Percentiles rank a stretch among this genome's conserved stretches.
phyloP scores from a whole-genome alignment of 345 rosid genomes.

The Dovyalis caffra region DNA sequence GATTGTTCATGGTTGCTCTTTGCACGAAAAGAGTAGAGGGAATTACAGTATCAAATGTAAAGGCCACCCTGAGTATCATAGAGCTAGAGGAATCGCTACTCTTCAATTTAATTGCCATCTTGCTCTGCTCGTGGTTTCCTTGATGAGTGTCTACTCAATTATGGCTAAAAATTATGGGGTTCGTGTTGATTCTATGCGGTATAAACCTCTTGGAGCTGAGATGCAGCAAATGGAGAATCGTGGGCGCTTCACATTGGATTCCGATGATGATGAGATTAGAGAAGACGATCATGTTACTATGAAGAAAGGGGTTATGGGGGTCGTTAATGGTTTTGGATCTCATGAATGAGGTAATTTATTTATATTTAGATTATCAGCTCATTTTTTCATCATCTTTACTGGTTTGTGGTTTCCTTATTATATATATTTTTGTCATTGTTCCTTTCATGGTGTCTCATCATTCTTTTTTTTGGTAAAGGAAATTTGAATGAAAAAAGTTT shows the following conservation, averaged over 20 bases:
- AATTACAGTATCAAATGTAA: constrained; percentile 75
- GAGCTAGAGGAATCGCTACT: constrained; percentile 84
- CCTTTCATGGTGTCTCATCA: background rate
- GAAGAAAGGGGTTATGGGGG: constrained; percentile 24
- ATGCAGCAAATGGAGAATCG: constrained; percentile 44
- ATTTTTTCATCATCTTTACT: constrained; percentile 7
- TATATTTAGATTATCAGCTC: constrained; percentile 9
- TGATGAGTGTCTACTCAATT: constrained; percentile 44
- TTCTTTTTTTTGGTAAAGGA: background rate
- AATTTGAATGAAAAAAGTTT: background rate
- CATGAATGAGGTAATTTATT: constrained; percentile 42
- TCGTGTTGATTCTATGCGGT: constrained; percentile 44
- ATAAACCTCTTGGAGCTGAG: constrained; percentile 71
- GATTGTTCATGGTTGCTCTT: constrained; percentile 65
- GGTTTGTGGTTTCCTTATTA: background rate
- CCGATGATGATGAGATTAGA: constrained; percentile 63
- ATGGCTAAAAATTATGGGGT: constrained; percentile 43
- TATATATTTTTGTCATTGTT: background rate
- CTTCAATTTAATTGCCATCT: constrained; percentile 91
- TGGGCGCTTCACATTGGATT: constrained; percentile 62
- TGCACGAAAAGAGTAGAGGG: constrained; percentile 68
- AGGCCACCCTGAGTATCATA: constrained; percentile 74
- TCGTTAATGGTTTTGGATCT: constrained; percentile 51
- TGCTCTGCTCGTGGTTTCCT: constrained; percentile 61
- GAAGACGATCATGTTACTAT: constrained; percentile 36